Base-by-base conservation (phyloP, 2,329 filamentous ascomycete genomes). In the Talaromyces pinophilus region DNA sequence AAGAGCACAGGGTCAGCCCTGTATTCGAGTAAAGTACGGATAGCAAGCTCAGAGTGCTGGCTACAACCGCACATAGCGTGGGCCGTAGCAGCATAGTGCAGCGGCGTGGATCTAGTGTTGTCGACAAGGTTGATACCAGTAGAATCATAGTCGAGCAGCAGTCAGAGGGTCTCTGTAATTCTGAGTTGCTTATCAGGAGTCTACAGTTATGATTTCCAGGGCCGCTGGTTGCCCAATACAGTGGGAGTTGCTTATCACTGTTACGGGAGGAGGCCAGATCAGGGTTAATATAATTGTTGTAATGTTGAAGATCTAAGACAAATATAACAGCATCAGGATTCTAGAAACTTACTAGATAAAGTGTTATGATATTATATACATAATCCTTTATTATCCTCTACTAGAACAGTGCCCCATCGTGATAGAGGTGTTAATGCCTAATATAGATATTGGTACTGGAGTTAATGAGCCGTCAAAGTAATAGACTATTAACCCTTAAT, bases 161-260 rank as follows among this genome's bases (percentile, higher is more conserved):
- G 52, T 22, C 30, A 30, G 3, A 55, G 17, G 1, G 52, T 55
- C 30, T 55, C 52, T 38, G 10, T 55, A 30, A 55, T 55, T 55
- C 52, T 55, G 30, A 55, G 52, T 3, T 55, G 52, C 30, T 35
- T 55, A 55, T 55, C 5, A 55, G 52, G n/a, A 55, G 52, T 55
- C 8, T 55, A 35, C n/a, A 55, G 52, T 55, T 55, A 19, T 22
- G 33, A 22, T 2, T 8, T 38, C 52, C 30, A 55, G 30, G 30
- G 17, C 52, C 30, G 52, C 30, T 55, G 10, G 52, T 30, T 55
- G n/a, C 30, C 52, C 30, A 55, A 55, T 55, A 30, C 30, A 55
- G 30, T 55, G 28, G 52, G 50, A 55, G 28, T 55, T 28, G 28
- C 50, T 28, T 28, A 55, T 55, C 28, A 55, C 50, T 55, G 3